Percentiles rank a stretch among this genome's conserved stretches.
phyloP scores from a whole-genome alignment of 768 basidiomycete genomes.

The Mycena floridula region DNA sequence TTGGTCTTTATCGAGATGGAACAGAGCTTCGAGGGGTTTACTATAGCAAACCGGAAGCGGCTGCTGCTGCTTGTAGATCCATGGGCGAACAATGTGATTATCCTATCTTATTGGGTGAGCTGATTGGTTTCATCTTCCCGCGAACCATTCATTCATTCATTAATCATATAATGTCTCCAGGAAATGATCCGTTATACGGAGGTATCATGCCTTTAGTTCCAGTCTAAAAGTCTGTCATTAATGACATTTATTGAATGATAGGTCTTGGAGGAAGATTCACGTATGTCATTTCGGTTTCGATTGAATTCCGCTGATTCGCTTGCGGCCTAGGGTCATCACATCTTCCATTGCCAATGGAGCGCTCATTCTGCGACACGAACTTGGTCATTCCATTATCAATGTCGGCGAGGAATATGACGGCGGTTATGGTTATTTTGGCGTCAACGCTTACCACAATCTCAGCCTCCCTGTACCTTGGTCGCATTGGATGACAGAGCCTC shows the following conservation, averaged over 20 bases:
- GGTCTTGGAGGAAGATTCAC: conserved; percentile 76
- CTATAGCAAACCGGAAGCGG: conserved; percentile 61
- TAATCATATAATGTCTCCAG: conserved; percentile 27
- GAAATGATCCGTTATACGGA: conserved; percentile 75
- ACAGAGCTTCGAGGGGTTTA: conserved; percentile 74
- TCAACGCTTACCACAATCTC: conserved; percentile 48
- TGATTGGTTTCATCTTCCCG: neutral
- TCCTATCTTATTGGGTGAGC: conserved; percentile 64
- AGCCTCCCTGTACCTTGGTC: conserved; percentile 51
- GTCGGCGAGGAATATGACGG: conserved; percentile 86
- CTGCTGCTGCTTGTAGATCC: conserved; percentile 60
- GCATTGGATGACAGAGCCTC: conserved; percentile 54
- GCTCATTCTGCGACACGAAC: conserved; percentile 71
- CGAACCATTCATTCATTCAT: neutral
- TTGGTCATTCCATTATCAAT: conserved; percentile 73
- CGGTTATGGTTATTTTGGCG: conserved; percentile 66
- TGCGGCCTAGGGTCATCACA: conserved; percentile 54
- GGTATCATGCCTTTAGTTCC: conserved; percentile 32
- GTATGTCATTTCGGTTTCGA: conserved; percentile 41
- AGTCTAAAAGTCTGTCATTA: neutral
- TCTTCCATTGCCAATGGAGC: conserved; percentile 70
- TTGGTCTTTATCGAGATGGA: conserved; percentile 72
- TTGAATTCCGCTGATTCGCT: neutral
- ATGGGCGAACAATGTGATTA: conserved; percentile 65
- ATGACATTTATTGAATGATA: neutral